Evolutionary conservation across 305 asterid species (phyloP).

Genomic region (Fraxinus ornus): DNA sequence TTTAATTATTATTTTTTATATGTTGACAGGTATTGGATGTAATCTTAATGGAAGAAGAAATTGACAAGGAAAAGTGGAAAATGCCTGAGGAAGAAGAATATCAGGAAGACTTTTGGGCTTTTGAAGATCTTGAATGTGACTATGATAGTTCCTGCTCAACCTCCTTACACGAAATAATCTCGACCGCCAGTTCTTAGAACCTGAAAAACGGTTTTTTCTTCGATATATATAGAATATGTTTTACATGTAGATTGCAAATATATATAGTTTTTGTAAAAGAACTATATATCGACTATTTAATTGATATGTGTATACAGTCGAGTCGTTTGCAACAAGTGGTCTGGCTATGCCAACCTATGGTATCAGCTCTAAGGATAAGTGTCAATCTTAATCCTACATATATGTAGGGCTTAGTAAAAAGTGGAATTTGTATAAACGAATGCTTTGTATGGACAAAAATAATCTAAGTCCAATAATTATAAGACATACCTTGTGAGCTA

Average conservation of each 20-base stretch:
- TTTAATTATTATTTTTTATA: background rate
- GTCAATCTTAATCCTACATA: slow-evolving; percentile 8
- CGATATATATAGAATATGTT: slow-evolving; percentile 26
- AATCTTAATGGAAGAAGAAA: slow-evolving; percentile 45
- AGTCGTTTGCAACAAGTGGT: background rate
- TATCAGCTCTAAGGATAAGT: slow-evolving; percentile 20
- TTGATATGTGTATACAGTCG: background rate
- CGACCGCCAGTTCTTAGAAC: slow-evolving; percentile 33
- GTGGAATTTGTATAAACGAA: background rate
- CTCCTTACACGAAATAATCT: slow-evolving; percentile 50
- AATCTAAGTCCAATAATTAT: slow-evolving; percentile 13
- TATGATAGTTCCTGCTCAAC: slow-evolving; percentile 50
- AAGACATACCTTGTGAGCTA: slow-evolving; percentile 13
- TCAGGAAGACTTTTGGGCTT: slow-evolving; percentile 72
- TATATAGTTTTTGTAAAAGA: background rate
- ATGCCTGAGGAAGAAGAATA: slow-evolving; percentile 64
- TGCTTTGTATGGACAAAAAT: background rate
- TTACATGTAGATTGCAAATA: background rate
- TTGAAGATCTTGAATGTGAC: slow-evolving; percentile 85
- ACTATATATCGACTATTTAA: background rate
- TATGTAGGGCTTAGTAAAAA: slow-evolving; percentile 24
- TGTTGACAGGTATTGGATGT: slow-evolving; percentile 60
- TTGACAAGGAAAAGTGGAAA: slow-evolving; percentile 67
- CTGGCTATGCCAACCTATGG: slow-evolving; percentile 24
- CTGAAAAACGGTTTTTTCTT: slow-evolving; percentile 15